Evolutionary conservation across 2,329 filamentous ascomycete genomes (phyloP), one percentile per base, ranked within the genome.

Genomic region (Alternaria dauci): DNA sequence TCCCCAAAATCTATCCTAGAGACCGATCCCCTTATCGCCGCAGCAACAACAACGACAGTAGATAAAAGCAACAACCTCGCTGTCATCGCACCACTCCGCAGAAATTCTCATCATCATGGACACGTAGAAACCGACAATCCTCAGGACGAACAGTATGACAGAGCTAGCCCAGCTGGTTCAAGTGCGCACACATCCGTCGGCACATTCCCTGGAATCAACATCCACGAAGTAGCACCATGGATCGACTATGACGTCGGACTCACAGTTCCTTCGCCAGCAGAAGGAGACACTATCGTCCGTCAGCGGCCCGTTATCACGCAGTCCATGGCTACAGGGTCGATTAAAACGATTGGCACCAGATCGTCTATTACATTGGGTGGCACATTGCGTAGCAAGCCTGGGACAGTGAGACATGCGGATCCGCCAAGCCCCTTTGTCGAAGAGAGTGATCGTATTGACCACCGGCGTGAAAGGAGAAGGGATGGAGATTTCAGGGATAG

Each of bases 211-310:
- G 43, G 23, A 7, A 36, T 52, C 41, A 59, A 70, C 9, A 68
- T 72, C 34, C 56, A 57, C 36, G 70, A 73, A 44, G 62, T 73
- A 2, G 63, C 71, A 2, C 71, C 73, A 5, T 74, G 71, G 71
- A 59, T 66, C 2, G 68, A 71, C 23, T 58, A 50, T 14, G 67
- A 72, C 5, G 52, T 54, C 3, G 23, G 42, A 0, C 44, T 66
- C 3, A 34, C 53, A 1, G 12, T 52, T 0, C 63, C 64, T 4
- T 25, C 42, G 8, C 43, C 51, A 1, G 32, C 18, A 7, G 56
- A 20, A 1, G 30, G 52, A 1, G 32, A 54, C 7, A 26, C 43
- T 0, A 20, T 55, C 20, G 32, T 58, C n/a, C 55, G 41, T 14
- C 28, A 61, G 36, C 23, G 61, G 0, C 58, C 53, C 0, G 58